Base-by-base conservation (phyloP, 495 filamentous ascomycete genomes). In the Aspergillus coremiiformis region DNA sequence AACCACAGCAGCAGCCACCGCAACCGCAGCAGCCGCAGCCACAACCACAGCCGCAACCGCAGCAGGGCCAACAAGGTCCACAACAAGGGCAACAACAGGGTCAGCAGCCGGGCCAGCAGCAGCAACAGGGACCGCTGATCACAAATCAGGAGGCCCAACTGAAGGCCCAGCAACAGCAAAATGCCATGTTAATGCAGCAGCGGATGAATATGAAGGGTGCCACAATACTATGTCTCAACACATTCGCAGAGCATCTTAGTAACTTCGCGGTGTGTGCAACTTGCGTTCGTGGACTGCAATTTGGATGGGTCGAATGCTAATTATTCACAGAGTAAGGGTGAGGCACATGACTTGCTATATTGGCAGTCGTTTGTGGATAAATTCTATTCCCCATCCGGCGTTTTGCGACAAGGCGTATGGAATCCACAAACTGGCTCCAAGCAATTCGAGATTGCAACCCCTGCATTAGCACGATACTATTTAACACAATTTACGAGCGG, bases 401-500 rank as follows among this genome's bases (percentile, higher is more conserved):
- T 84, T 19, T 80, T 89, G 57, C 82, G 84, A 48, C 78, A 86
- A 53, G 74, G 78, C 17, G 71, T 88, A n/a, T 77, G 64, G 55
- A 67, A 74, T 35, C 59, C 65, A 12, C 73, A 78, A 23, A 68
- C 75, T 15, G 69, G 71, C 19, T 61, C 67, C 11, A 95, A 93
- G 65, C 80, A 84, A 47, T 93, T 85, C 51, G 89, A 92, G 57
- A 86, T 96, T 39, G 76, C 82, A 2, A 84, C 80, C 26, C 77
- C 87, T 7, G 83, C 85, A 1, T 67, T 96, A 17, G 77, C 90
- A 14, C 82, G 89, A 44, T 95, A 87, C 57, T 94, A 92, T 63
- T 72, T 83, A 44, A 88, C 84, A 0, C 85, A 91, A 55, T 94
- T 87, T 58, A 82, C 84, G n/a, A 91, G 86, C 49, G 88, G 89